These are phyloP conservation scores for Cryphonectria parasitica DNA, from an alignment of 2,329 filamentous ascomycete genomes.

Conservation along the genomic window DNA sequence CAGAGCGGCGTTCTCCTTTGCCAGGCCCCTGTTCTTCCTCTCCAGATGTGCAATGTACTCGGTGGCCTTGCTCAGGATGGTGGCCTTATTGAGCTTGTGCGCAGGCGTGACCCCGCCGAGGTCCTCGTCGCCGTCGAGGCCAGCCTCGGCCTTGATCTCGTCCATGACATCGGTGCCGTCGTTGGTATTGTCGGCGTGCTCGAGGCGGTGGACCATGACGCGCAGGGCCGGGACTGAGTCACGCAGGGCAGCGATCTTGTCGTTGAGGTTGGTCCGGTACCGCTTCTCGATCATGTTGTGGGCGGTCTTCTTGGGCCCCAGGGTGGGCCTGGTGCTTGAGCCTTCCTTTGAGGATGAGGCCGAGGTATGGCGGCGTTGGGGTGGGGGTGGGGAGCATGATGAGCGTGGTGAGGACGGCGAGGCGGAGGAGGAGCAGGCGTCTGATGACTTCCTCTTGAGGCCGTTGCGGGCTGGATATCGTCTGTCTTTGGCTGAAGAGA, in stretches of 20 bases:
- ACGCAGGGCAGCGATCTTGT: slow-evolving; percentile 90
- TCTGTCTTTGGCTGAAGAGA: slow-evolving; percentile 19
- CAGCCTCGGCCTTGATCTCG: slow-evolving; percentile 40
- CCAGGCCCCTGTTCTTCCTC: slow-evolving; percentile 42
- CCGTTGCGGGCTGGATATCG: slow-evolving; percentile 32
- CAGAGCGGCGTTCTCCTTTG: slow-evolving; percentile 50
- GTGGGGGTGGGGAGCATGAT: slow-evolving; percentile 31
- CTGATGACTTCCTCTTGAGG: slow-evolving; percentile 41
- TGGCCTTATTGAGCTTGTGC: slow-evolving; percentile 49
- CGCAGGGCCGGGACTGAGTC: slow-evolving; percentile 67
- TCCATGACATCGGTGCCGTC: slow-evolving; percentile 37
- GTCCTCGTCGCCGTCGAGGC: slow-evolving; percentile 45
- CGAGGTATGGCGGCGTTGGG: slow-evolving; percentile 20
- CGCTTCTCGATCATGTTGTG: slow-evolving; percentile 99
- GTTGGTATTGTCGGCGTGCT: slow-evolving; percentile 40
- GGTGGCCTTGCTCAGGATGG: slow-evolving; percentile 46
- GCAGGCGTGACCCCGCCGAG: slow-evolving; percentile 41
- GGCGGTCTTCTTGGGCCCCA: slow-evolving; percentile 78
- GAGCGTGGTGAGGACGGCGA: slow-evolving; percentile 31
- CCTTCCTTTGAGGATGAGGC: slow-evolving; percentile 22
- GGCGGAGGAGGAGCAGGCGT: slow-evolving; percentile 25
- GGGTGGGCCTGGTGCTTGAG: slow-evolving; percentile 22
- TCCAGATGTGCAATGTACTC: slow-evolving; percentile 44
- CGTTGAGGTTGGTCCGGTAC: slow-evolving; percentile 94
- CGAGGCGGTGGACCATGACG: slow-evolving; percentile 45